Evolutionary conservation across 805 yeast genomes (phyloP).

Genomic region (Candida germanica): DNA sequence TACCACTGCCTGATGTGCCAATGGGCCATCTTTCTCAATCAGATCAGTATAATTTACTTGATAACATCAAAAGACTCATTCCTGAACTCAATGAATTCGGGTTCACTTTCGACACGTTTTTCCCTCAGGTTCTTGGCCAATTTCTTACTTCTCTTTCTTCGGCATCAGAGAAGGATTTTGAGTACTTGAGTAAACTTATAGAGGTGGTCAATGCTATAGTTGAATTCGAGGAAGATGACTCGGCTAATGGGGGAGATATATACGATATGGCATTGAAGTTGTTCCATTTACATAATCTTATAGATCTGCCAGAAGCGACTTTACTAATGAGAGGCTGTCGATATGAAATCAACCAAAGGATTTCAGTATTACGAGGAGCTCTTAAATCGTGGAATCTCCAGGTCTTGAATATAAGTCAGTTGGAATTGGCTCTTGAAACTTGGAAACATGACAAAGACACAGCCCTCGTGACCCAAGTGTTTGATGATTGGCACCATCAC

Average conservation of each 20-base stretch:
- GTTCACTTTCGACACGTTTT: conserved; percentile 13
- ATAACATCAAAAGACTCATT: conserved; percentile 7
- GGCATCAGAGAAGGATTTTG: conserved; percentile 6
- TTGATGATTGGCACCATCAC: conserved; percentile 14
- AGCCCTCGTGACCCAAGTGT: background rate
- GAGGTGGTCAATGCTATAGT: conserved; percentile 19
- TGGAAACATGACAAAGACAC: conserved; percentile 6
- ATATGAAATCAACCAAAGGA: conserved; percentile 12
- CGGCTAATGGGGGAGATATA: conserved; percentile 12
- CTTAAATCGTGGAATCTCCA: conserved; percentile 23
- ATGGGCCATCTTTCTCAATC: conserved; percentile 1
- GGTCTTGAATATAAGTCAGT: conserved; percentile 12
- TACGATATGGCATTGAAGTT: conserved; percentile 21
- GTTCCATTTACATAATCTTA: conserved; percentile 20
- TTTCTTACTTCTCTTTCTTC: conserved; percentile 7
- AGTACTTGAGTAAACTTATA: conserved; percentile 11
- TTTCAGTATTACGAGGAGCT: conserved; percentile 1
- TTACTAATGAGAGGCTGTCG: conserved; percentile 31
- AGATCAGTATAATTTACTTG: conserved; percentile 10
- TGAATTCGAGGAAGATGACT: conserved; percentile 27
- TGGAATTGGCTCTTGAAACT: conserved; percentile 12
- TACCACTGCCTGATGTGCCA: background rate
- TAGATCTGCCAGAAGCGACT: conserved; percentile 13
- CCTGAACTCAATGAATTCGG: conserved; percentile 14
- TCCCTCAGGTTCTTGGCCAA: background rate